Conservation (phyloP, 495 filamentous ascomycete species). For the Paragyromitra xinjiangensis region DNA sequence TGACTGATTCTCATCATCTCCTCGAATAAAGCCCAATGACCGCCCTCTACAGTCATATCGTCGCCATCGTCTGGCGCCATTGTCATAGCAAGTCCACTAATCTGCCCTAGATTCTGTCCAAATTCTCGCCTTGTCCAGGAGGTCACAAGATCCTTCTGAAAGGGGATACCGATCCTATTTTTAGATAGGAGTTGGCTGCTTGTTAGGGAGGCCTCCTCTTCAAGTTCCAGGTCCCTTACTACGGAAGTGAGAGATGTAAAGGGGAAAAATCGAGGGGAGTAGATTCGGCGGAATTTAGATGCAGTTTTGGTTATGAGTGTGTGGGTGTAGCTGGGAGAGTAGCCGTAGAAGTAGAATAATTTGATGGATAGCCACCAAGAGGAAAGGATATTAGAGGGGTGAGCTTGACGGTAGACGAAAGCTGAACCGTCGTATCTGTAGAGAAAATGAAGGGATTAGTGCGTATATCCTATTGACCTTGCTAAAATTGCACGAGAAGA, state of each 20-base stretch:
- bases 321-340: conserved; percentile 75
- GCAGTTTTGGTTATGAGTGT: conserved; percentile 74
- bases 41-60: conserved; percentile 76
- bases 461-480: background rate
- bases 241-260: conserved; percentile 76
- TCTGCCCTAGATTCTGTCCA: conserved; percentile 79
- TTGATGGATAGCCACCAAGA: conserved; percentile 82
- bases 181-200: conserved; percentile 72
- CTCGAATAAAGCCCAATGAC: conserved; percentile 91
- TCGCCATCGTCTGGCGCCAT: conserved; percentile 75
- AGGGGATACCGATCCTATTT: conserved; percentile 70
- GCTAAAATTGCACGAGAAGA: background rate
- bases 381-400: conserved; percentile 59
- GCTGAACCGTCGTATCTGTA: conserved; percentile 74
- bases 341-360: conserved; percentile 82
- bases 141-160: conserved; percentile 84
- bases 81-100: conserved; percentile 72
- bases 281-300: conserved; percentile 77
- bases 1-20: conserved; percentile 72
- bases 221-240: conserved; percentile 71
- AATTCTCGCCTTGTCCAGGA: conserved; percentile 92
- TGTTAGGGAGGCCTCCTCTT: conserved; percentile 69
- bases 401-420: conserved; percentile 71
- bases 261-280: conserved; percentile 80
- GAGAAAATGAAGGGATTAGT: no score